Evolutionary conservation across 2,329 filamentous ascomycete species (phyloP), one percentile per base, ranked within the genome.

Genomic region (Cytospora paraplurivora): DNA sequence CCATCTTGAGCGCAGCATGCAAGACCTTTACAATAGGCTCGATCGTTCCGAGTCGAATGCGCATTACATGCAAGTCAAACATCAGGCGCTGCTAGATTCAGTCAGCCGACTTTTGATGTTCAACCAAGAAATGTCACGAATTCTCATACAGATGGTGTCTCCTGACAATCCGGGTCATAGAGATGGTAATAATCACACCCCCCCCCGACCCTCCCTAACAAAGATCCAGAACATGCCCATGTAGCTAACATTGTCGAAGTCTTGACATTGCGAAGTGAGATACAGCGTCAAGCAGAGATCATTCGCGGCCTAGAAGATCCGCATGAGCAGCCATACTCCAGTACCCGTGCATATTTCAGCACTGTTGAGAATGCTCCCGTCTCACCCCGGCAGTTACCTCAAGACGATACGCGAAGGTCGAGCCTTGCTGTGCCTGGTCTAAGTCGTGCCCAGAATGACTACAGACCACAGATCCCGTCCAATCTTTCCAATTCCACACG

Each of bases 341-440:
- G 83, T 66, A 86, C 88, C 65, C 87, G 86, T 67, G 82, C 85
- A 55, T 91, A 88, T 75, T 88, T 91, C 69, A 78, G 84, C 51
- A 84, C 82, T 68, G 77, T 91, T 32, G 91, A 93, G 67, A 88
- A 91, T 66, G 85, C 89, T 1, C 93, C 93, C 12, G 84, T 97
- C 47, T 98, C 94, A 49, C 94, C 94, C 21, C 88, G 93, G 67
- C 93, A 97, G 76, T 79, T 93, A 68, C 87, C 93, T 11, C 90
- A 93, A 71, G 93, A 97, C 71, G 94, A 97, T 65, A 85, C 87
- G 61, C 88, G 93, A 65, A 85, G 91, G 56, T 83, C 83, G 32
- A 92, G 89, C 57, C 80, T 93, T 56, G 82, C 85, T 62, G 83
- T 88, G 56, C 82, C 85, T 59, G 52, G 59, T 19, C 81, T 84